Base-by-base conservation (phyloP, 441 rosid species). In the Biscutella laevigata region DNA sequence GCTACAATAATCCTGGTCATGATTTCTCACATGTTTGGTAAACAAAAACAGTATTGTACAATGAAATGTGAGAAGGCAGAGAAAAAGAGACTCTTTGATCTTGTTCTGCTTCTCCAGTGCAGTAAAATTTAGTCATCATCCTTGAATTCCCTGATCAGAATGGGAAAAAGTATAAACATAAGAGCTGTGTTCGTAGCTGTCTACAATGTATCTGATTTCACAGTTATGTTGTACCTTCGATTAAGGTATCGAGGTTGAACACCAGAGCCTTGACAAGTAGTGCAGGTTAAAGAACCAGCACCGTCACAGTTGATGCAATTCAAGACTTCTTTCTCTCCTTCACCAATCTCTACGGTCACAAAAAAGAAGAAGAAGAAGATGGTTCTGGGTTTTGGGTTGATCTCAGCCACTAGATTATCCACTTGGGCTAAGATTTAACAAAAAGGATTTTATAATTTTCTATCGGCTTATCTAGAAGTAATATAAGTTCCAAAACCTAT, bases 241-340 rank as follows among this genome's bases (percentile, higher is more conserved):
- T 90, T 96, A 30, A 87, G 95, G 77, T 84, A 90, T n/a, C 98
- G 84, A 26, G 96, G 98, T 70, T 91, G 96, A 76, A 87, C 83
- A 44, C 95, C 91, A 11, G 74, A 65, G 67, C 98, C 95, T 76
- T 87, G 98, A 70, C 98, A 91, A 65, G 95, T 91, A 38, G 98
- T 91, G 64, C 98, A 91, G 4, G 96, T 85, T 57, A 82, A 77
- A 29, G 95, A 83, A 62, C 95, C 98, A 57, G 44, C 79, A 32
- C 94, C 90, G 0, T 84, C 87, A 25, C 98, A 85, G 48, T 91
- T 87, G 26, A 91, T 86, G 56, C 96, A 91, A 45, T 22, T 56
- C 0, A 95, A 90, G 19, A 78, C 81, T 73, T 90, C 95, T 53
- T 78, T 87, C 64, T 83, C 86, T 15, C 62, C 83, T 7, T 82